Percentiles rank a stretch among this genome's conserved stretches.
These are phyloP conservation scores for Bryopsis sp. DNA, from an alignment of 139 green algal species.

Conservation along the genomic window DNA sequence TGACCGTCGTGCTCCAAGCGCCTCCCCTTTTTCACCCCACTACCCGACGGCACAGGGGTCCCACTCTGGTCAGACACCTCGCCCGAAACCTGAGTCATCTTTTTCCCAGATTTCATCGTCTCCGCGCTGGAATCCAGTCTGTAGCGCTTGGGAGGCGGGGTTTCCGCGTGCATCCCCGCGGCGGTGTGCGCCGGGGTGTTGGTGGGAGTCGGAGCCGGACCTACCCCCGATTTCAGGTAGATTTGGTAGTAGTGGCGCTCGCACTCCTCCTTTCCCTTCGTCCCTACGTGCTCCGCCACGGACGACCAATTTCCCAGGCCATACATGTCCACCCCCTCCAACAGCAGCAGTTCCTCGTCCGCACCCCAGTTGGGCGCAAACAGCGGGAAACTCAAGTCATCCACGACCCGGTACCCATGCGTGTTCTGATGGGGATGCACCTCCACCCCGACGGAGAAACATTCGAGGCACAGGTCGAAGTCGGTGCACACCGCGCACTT, in stretches of 20 bases:
- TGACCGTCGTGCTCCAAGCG: background rate
- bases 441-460: slow-evolving; percentile 85
- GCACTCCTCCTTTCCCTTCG: slow-evolving; percentile 58
- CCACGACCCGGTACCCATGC: slow-evolving; percentile 71
- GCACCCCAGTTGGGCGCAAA: slow-evolving; percentile 81
- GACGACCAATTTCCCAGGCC: slow-evolving; percentile 88
- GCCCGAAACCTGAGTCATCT: background rate
- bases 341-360: slow-evolving; percentile 92
- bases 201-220: slow-evolving; percentile 54
- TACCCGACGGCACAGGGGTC: background rate
- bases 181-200: too few relatives aligned
- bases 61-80: background rate
- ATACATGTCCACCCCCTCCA: slow-evolving; percentile 84
- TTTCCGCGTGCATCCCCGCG: too few relatives aligned
- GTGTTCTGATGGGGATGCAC: slow-evolving; percentile 60
- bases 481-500: slow-evolving; percentile 84
- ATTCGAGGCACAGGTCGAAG: slow-evolving; percentile 95
- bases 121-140: slow-evolving; percentile 14
- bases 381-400: slow-evolving; percentile 89
- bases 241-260: slow-evolving; percentile 69
- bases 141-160: slow-evolving; percentile 42
- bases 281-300: slow-evolving; percentile 76
- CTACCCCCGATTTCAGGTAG: slow-evolving; percentile 64
- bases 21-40: slow-evolving; percentile 20
- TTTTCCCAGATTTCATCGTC: background rate